These are phyloP conservation scores for Starmerella vitae DNA, from an alignment of 805 yeast genomes.

Conservation along the genomic window DNA sequence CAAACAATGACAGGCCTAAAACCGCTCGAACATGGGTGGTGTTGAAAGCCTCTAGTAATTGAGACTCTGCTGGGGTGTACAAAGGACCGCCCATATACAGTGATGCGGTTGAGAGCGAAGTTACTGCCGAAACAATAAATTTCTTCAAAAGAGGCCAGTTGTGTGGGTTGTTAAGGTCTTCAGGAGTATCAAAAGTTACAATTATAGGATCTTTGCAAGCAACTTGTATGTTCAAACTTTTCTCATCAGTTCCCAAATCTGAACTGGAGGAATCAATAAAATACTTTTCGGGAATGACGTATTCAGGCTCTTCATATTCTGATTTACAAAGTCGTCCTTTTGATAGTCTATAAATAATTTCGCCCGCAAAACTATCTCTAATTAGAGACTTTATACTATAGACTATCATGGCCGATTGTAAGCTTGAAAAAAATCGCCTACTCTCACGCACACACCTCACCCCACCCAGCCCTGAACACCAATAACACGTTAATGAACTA, in stretches of 20 bases:
- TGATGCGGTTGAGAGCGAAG: conserved; percentile 36
- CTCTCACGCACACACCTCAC: not conserved
- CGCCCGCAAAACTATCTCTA: conserved; percentile 7
- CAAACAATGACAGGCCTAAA: conserved; percentile 41
- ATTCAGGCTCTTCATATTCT: not conserved
- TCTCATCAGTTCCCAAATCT: no score
- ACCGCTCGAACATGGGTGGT: conserved; percentile 33
- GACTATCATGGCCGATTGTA: no score
- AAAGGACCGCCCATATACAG: conserved; percentile 49
- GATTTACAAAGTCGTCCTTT: not conserved
- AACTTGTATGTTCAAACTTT: no score
- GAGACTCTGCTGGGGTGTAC: conserved; percentile 40
- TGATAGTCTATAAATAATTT: not conserved
- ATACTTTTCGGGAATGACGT: not conserved
- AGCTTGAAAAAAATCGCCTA: no score
- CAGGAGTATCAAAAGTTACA: conserved; percentile 25
- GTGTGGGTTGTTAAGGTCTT: conserved; percentile 32
- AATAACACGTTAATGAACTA: not conserved
- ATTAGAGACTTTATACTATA: conserved; percentile 1
- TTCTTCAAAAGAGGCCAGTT: conserved; percentile 42
- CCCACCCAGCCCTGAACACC: not conserved
- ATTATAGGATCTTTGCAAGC: conserved; percentile 12
- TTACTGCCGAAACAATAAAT: conserved; percentile 28
- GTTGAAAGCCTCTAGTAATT: conserved; percentile 31
- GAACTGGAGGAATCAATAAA: no score